Percentiles rank a stretch among this genome's conserved stretches.
These are phyloP conservation scores for Amylocystis lapponica DNA, from an alignment of 768 basidiomycete species.

Conservation along the genomic window DNA sequence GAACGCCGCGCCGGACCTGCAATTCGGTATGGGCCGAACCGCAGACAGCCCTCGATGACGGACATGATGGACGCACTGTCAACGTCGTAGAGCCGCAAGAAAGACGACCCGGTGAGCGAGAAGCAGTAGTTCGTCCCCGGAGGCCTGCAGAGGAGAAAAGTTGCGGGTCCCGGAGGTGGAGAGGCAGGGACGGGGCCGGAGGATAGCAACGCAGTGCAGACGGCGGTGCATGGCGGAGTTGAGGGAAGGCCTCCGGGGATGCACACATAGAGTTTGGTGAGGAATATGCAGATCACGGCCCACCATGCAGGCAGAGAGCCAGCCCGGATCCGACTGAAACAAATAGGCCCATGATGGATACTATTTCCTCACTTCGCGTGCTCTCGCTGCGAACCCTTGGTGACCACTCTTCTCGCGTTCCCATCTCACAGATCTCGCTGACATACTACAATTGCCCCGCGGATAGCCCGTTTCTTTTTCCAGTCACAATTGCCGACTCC, in stretches of 20 bases:
- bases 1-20: too few relatives aligned
- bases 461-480: constrained; percentile 10
- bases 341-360: constrained; percentile 7
- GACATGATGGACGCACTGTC: too few relatives aligned
- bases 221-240: constrained; percentile 3
- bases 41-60: too few relatives aligned
- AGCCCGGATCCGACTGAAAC: constrained; percentile 4
- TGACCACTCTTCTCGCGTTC: constrained; percentile 18
- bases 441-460: constrained; percentile 16
- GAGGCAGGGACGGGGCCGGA: not conserved
- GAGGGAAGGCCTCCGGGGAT: not conserved
- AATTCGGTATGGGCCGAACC: too few relatives aligned
- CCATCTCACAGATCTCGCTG: constrained; percentile 19
- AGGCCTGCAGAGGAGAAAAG: not conserved
- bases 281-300: constrained; percentile 2
- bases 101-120: too few relatives aligned
- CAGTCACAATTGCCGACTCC: constrained; percentile 15
- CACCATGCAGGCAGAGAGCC: constrained; percentile 1
- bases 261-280: not conserved
- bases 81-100: too few relatives aligned
- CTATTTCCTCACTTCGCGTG: constrained; percentile 7
- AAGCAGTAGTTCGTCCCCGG: too few relatives aligned
- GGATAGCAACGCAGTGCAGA: constrained; percentile 1
- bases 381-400: constrained; percentile 21
- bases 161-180: not conserved